These are phyloP conservation scores for Tulasnella sp. DNA, from an alignment of 768 basidiomycete species.

Conservation along the genomic window DNA sequence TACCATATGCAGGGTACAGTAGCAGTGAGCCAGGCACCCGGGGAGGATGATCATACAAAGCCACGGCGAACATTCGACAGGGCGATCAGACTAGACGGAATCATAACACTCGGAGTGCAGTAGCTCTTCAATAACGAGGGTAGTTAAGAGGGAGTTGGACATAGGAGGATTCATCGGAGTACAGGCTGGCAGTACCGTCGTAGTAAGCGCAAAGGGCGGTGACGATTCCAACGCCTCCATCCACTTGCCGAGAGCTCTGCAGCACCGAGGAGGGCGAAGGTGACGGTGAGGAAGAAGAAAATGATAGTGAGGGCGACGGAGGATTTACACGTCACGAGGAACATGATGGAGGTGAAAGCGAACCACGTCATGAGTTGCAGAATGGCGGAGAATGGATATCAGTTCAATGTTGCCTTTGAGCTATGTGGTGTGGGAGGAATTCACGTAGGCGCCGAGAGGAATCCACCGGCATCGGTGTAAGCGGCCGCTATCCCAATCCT, in stretches of 20 bases:
- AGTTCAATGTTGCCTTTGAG: background rate
- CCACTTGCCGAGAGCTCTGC: constrained; percentile 32
- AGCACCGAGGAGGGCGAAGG: constrained; percentile 39
- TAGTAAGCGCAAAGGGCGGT: constrained; percentile 29
- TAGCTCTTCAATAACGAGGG: background rate
- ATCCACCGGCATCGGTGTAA: constrained; percentile 34
- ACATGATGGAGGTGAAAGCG: constrained; percentile 40
- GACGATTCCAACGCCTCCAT: constrained; percentile 27
- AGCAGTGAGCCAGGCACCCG: too few relatives aligned
- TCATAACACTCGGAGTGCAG: too few relatives aligned
- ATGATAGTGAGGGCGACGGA: constrained; percentile 41
- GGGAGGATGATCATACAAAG: too few relatives aligned
- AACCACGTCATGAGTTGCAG: constrained; percentile 59
- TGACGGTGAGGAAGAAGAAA: constrained; percentile 44
- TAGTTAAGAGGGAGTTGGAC: background rate
- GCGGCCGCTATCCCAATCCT: constrained; percentile 52
- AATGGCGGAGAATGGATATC: too few relatives aligned
- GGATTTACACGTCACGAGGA: constrained; percentile 40
- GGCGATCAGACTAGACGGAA: too few relatives aligned
- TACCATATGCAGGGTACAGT: too few relatives aligned
- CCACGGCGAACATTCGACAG: too few relatives aligned
- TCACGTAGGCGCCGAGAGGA: constrained; percentile 49
- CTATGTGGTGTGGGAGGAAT: background rate
- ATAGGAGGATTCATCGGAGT: constrained; percentile 27
- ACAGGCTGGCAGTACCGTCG: constrained; percentile 28